Base-by-base conservation (phyloP, 768 basidiomycete species). In the Lanmaoa rubissima region DNA sequence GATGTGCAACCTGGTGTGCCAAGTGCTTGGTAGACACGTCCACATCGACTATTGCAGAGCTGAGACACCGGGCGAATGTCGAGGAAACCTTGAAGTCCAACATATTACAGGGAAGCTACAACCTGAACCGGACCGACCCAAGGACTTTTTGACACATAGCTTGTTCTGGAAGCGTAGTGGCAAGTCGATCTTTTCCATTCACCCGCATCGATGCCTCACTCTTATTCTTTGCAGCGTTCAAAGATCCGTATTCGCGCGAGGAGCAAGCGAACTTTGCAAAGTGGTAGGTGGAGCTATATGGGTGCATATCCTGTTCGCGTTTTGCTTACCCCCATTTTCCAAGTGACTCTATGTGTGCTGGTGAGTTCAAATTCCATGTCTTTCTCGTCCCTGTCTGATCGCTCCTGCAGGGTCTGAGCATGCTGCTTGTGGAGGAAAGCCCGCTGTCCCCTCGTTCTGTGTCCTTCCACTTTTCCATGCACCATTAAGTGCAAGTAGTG, bases 181-280 rank as follows among this genome's bases (percentile, higher is more conserved):
- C 78, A 57, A 46, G 76, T 67, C 12, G 0, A 48, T 17, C 5
- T 21, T 34, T 21, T 17, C 21, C 1, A 14, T 6, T 4, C 1
- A 1, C 2, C 16, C 1, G 0, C 13, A 7, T 58, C 19, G 17
- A 38, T 28, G 12, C 1, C 44, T 52, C 12, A 61, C 46, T 16
- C 7, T 51, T 17, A 61, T 48, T 16, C 7, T 51, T 14, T 48
- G 13, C 47, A 84, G 84, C 82, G 6, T 86, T 85, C 73, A 83
- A 79, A 70, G 84, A 86, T 65, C 85, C 83, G 0, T 86, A 86
- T 60, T 76, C 82, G 5, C 75, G 75, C 8, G 82, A 84, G 40
- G 82, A 85, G 48, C 79, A 80, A 61, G 48, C 73, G 0, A 75
- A 76, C 49, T 86, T 85, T 62, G 66, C 74, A 1, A 78, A 79